phyloP scores from a whole-genome alignment of 805 yeast species.

The Nakazawaea ishiwadae region DNA sequence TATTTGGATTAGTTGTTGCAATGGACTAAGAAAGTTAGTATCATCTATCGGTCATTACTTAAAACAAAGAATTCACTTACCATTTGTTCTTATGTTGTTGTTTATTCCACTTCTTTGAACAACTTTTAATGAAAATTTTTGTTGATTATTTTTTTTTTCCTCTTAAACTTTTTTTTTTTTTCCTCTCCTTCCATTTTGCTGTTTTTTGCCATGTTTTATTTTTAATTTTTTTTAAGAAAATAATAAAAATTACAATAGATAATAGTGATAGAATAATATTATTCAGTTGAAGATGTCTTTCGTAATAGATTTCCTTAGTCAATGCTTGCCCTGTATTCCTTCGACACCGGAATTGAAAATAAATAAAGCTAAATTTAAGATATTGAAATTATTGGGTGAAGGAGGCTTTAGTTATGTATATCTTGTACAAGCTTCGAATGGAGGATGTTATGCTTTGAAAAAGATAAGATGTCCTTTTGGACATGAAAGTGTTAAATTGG shows the following conservation, averaged over 20 bases:
- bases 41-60: not conserved
- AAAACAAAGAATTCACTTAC: not conserved
- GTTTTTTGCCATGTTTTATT: no score
- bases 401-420: constrained; percentile 89
- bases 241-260: no score
- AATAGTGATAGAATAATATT: no score
- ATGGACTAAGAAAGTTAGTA: constrained; percentile 15
- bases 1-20: constrained; percentile 12
- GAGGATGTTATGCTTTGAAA: constrained; percentile 67
- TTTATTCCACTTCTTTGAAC: no score
- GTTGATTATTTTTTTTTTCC: constrained; percentile 5
- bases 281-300: constrained; percentile 12
- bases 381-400: constrained; percentile 76
- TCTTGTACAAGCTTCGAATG: constrained; percentile 51
- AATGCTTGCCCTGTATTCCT: constrained; percentile 40
- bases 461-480: constrained; percentile 88
- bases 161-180: no score
- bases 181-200: not conserved
- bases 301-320: constrained; percentile 16
- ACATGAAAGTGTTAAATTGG: constrained; percentile 64
- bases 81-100: not conserved
- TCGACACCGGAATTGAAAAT: constrained; percentile 55
- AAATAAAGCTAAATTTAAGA: constrained; percentile 57
- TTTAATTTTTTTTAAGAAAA: no score
- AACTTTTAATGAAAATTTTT: constrained; percentile 3